Conservation (phyloP, 495 filamentous ascomycete species). For the Neohortaea acidophila region DNA sequence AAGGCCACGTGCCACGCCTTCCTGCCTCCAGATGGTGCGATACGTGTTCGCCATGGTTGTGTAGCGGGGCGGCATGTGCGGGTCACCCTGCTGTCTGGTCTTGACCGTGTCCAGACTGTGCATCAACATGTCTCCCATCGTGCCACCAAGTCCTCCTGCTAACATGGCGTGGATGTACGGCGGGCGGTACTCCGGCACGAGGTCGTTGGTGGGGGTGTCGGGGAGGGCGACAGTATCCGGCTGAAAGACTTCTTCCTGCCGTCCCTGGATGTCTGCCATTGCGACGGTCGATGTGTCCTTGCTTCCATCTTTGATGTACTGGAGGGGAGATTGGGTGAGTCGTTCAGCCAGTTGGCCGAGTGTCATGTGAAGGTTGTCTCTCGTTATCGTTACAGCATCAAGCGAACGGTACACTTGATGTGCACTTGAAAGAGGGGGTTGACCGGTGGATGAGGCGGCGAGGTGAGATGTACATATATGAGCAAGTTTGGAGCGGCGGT, state of each 20-base stretch:
- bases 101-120: conserved; percentile 98
- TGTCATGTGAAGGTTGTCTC: conserved; percentile 23
- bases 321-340: conserved; percentile 2
- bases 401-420: no score
- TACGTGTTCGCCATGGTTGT: conserved; percentile 78
- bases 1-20: conserved; percentile 74
- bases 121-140: conserved; percentile 93
- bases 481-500: no score
- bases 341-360: conserved; percentile 24
- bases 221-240: conserved; percentile 8
- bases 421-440: no score
- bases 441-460: no score
- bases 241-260: conserved; percentile 17
- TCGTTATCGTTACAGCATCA: conserved; percentile 9
- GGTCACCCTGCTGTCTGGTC: conserved; percentile 95
- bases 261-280: conserved; percentile 4
- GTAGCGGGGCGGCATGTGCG: conserved; percentile 79
- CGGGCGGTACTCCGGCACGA: conserved; percentile 1
- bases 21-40: conserved; percentile 79
- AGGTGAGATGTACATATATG: no score
- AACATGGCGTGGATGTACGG: conserved; percentile 60
- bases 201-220: conserved; percentile 1
- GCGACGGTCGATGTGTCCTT: no score
- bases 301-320: conserved; percentile 23
- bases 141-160: conserved; percentile 79